These are phyloP conservation scores for Cenchrus americanus DNA, from an alignment of 176 grass and related monocot species.

Conservation along the genomic window DNA sequence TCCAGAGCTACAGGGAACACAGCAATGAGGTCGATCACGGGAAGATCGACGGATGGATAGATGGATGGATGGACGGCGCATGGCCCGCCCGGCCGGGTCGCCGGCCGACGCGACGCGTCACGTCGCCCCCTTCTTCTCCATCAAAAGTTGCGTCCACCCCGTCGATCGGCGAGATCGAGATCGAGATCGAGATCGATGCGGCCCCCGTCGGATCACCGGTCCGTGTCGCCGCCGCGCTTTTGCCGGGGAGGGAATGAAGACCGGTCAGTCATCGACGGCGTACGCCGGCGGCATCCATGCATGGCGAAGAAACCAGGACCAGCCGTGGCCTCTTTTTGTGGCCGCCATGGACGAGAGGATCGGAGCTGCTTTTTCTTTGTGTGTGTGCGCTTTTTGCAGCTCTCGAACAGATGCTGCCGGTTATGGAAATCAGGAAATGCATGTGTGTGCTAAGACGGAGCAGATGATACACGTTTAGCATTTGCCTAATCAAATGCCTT, in stretches of 20 bases:
- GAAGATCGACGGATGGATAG: neutral
- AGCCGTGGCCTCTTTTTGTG: constrained; percentile 6
- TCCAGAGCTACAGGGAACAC: neutral
- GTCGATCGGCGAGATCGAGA: no score
- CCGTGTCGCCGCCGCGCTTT: constrained; percentile 7
- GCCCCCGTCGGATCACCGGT: neutral
- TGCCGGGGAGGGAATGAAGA: neutral
- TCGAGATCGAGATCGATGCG: neutral
- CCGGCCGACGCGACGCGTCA: neutral
- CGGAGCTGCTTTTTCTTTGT: neutral
- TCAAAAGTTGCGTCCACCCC: constrained; percentile 32
- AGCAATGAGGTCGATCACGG: neutral
- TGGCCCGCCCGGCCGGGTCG: neutral
- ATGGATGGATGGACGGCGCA: neutral
- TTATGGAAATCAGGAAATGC: no score
- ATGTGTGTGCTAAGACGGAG: no score
- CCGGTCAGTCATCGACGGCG: neutral
- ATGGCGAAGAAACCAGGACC: neutral
- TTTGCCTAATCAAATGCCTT: no score
- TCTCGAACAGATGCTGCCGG: no score
- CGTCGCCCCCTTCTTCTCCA: constrained; percentile 16
- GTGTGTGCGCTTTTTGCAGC: neutral
- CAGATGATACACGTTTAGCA: no score
- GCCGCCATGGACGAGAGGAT: neutral
- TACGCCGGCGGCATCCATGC: no score